phyloP scores from a whole-genome alignment of 1,139 yeast genomes.

The Saccharomyces hybrid region DNA sequence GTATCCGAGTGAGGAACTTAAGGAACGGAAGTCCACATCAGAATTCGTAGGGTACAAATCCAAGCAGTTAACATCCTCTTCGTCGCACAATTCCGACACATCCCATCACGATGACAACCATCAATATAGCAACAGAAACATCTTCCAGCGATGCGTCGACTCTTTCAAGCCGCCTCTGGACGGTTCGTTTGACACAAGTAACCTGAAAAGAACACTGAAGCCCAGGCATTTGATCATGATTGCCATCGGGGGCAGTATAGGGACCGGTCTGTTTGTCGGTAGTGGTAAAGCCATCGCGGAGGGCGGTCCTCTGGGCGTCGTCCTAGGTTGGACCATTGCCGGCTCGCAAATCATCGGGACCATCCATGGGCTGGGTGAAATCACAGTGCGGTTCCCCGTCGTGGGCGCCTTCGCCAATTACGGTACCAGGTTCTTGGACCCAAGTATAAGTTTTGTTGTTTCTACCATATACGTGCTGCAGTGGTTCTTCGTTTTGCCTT shows the following conservation, averaged over 20 bases:
- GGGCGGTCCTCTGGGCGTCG: constrained; percentile 60
- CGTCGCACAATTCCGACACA: background rate
- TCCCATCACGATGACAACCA: constrained; percentile 2
- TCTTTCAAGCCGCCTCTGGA: constrained; percentile 19
- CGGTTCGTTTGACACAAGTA: constrained; percentile 19
- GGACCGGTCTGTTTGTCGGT: constrained; percentile 69
- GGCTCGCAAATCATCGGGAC: constrained; percentile 55
- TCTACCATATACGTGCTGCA: constrained; percentile 66
- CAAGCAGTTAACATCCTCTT: background rate
- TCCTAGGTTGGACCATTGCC: constrained; percentile 47
- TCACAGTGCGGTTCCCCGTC: constrained; percentile 60
- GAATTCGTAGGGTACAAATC: background rate
- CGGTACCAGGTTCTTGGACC: constrained; percentile 57
- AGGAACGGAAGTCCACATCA: background rate
- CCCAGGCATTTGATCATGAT: constrained; percentile 33
- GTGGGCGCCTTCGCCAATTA: constrained; percentile 66
- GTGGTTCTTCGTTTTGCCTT: constrained; percentile 63
- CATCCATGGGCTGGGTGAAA: constrained; percentile 61
- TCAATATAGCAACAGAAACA: constrained; percentile 4
- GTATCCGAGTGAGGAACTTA: background rate
- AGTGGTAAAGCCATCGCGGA: constrained; percentile 51
- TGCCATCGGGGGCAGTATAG: constrained; percentile 75
- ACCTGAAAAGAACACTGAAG: constrained; percentile 14
- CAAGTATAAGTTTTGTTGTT: constrained; percentile 67
- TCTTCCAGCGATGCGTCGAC: constrained; percentile 14